phyloP scores from a whole-genome alignment of 1,284 basidiomycete species.

The Tylopilus orsonianus region DNA sequence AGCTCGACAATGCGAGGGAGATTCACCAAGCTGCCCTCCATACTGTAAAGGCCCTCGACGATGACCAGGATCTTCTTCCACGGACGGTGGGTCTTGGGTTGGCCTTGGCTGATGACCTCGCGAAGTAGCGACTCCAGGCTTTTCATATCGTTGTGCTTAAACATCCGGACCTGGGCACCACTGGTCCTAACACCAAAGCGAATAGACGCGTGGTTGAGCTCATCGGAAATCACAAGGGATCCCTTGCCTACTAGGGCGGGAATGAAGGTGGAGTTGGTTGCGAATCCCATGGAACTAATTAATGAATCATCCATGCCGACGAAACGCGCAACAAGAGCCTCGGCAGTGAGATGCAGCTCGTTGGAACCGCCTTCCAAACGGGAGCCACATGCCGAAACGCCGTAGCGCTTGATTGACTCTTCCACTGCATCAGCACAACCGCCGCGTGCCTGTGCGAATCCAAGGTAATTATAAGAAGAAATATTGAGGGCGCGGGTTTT shows the following conservation, averaged over 20 bases:
- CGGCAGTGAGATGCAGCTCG: slow-evolving; percentile 82
- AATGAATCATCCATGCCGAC: slow-evolving; percentile 88
- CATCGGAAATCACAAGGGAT: slow-evolving; percentile 95
- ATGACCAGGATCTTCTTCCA: slow-evolving; percentile 99
- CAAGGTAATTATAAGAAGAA: slow-evolving; percentile 99
- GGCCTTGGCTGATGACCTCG: slow-evolving; percentile 95
- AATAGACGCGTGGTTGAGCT: slow-evolving; percentile 96
- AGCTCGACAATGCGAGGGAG: slow-evolving; percentile 83
- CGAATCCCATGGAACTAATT: slow-evolving; percentile 96
- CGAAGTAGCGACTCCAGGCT: slow-evolving; percentile 80
- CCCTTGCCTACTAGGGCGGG: slow-evolving; percentile 92
- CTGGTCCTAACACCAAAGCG: slow-evolving; percentile 90
- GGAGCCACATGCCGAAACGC: slow-evolving; percentile 75
- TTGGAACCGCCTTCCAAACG: slow-evolving; percentile 83
- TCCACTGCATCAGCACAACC: slow-evolving; percentile 94
- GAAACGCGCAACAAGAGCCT: slow-evolving; percentile 89
- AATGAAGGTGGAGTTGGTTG: slow-evolving; percentile 95
- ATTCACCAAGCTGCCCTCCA: slow-evolving; percentile 95
- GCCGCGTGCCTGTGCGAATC: slow-evolving; percentile 93
- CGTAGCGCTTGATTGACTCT: slow-evolving; percentile 75
- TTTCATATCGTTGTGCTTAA: slow-evolving; percentile 96
- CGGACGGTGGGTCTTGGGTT: slow-evolving; percentile 94
- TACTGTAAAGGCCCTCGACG: slow-evolving; percentile 96
- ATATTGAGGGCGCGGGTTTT: slow-evolving; percentile 92
- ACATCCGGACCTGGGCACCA: slow-evolving; percentile 88